phyloP scores from a whole-genome alignment of 495 filamentous ascomycete species.

The Penicillium argentinense region DNA sequence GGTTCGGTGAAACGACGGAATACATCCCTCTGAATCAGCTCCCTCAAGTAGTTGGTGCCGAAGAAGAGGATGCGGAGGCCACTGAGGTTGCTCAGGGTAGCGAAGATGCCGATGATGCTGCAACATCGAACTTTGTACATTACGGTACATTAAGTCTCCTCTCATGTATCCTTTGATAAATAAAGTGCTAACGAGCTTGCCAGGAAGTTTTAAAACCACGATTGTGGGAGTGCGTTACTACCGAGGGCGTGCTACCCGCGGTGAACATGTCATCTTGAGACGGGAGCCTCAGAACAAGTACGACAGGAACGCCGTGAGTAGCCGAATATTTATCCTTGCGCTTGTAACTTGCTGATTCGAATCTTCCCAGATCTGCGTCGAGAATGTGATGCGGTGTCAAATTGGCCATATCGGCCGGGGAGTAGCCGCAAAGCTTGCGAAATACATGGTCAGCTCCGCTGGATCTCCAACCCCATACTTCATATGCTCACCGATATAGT shows the following conservation, averaged over 20 bases:
- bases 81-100: conserved; percentile 28
- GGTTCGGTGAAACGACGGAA: conserved; percentile 34
- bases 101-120: conserved; percentile 47
- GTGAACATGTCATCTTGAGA: conserved; percentile 67
- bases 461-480: neutral
- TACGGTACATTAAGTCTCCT: conserved; percentile 43
- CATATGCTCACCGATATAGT: conserved; percentile 27
- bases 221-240: conserved; percentile 86
- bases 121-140: conserved; percentile 39
- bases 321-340: too few species aligned
- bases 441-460: conserved; percentile 57
- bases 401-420: conserved; percentile 76
- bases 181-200: neutral
- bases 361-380: conserved; percentile 74
- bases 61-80: conserved; percentile 43
- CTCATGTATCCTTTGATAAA: neutral
- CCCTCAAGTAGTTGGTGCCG: conserved; percentile 27
- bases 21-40: conserved; percentile 37
- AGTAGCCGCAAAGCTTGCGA: conserved; percentile 68
- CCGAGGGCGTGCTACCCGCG: conserved; percentile 62
- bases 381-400: conserved; percentile 76
- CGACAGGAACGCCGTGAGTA: conserved; percentile 76
- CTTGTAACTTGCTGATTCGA: too few species aligned
- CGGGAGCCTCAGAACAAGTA: conserved; percentile 74
- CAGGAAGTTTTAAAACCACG: conserved; percentile 54